Percentiles rank a stretch among this genome's conserved stretches.
Evolutionary conservation across 768 basidiomycete genomes (phyloP).

Genomic region (Rubroboletus satanas): DNA sequence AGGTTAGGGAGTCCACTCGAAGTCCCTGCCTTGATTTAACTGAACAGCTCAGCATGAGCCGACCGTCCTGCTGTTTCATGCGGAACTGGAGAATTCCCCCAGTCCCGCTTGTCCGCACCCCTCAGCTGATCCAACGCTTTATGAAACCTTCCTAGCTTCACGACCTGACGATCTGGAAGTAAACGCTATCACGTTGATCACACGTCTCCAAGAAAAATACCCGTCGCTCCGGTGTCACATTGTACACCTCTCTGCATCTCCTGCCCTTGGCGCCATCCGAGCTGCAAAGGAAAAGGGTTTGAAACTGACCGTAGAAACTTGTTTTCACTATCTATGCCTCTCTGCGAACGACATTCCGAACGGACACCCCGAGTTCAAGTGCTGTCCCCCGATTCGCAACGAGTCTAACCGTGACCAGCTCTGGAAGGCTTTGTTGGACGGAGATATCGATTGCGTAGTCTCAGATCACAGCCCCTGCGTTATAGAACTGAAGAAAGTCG

Average conservation of each 20-base stretch:
- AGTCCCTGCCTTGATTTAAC: conserved; percentile 8
- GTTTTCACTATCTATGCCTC: conserved; percentile 93
- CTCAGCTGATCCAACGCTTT: conserved; percentile 47
- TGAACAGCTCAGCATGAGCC: conserved; percentile 47
- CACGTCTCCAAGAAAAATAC: conserved; percentile 54
- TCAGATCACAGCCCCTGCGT: conserved; percentile 96
- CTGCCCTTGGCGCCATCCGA: conserved; percentile 73
- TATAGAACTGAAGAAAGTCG: conserved; percentile 71
- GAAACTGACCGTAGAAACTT: conserved; percentile 90
- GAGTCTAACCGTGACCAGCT: conserved; percentile 66
- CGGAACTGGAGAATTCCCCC: conserved; percentile 61
- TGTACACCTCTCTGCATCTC: conserved; percentile 88
- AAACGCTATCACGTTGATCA: conserved; percentile 77
- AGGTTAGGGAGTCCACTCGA: conserved; percentile 42
- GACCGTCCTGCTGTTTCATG: conserved; percentile 86
- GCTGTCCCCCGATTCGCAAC: conserved; percentile 90
- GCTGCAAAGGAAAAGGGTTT: conserved; percentile 60
- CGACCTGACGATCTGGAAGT: conserved; percentile 79
- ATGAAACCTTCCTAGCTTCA: conserved; percentile 81
- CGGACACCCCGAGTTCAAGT: conserved; percentile 86
- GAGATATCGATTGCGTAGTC: conserved; percentile 87
- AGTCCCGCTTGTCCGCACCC: conserved; percentile 13
- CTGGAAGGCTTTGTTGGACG: conserved; percentile 79
- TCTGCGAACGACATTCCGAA: conserved; percentile 67
- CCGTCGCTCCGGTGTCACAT: conserved; percentile 83